Percentiles rank a stretch among this genome's conserved stretches.
Conservation (phyloP, 1,284 basidiomycete species). For the Microbotryum silenes-acaulis region DNA sequence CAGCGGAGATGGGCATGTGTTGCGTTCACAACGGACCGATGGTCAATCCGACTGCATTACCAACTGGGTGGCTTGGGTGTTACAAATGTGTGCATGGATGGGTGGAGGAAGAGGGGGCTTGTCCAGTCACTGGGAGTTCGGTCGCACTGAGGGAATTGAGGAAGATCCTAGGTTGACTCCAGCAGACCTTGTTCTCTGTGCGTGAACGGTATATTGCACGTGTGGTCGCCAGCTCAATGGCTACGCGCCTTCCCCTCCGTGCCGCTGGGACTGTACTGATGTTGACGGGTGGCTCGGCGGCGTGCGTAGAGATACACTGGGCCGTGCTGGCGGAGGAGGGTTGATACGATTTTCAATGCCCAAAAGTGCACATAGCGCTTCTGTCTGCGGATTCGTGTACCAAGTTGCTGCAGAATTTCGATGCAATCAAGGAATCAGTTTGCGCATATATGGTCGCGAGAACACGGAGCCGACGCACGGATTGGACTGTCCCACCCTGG, state of each 20-base stretch:
- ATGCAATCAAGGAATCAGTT: constrained; percentile 38
- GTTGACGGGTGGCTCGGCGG: no score
- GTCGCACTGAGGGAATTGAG: constrained; percentile 71
- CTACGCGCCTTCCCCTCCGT: no score
- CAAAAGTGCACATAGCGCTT: constrained; percentile 71
- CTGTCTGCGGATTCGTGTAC: constrained; percentile 87
- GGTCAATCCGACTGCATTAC: constrained; percentile 81
- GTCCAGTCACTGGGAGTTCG: constrained; percentile 76
- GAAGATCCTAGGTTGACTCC: constrained; percentile 55
- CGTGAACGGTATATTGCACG: no score
- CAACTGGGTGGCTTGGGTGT: constrained; percentile 91
- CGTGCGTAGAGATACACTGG: no score
- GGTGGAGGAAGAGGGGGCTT: constrained; percentile 66
- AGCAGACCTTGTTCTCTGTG: no score
- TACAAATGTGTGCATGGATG: constrained; percentile 85
- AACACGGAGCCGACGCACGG: neutral
- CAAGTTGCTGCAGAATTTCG: constrained; percentile 51
- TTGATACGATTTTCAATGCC: constrained; percentile 75
- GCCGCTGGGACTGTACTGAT: no score
- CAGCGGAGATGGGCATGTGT: constrained; percentile 62
- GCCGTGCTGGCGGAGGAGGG: constrained; percentile 27
- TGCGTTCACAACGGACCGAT: constrained; percentile 69
- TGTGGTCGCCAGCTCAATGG: no score
- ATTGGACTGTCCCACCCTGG: constrained; percentile 30
- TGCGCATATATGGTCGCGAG: no score